Percentiles rank a stretch among this genome's conserved stretches.
These are phyloP conservation scores for Epithele typhae DNA, from an alignment of 768 basidiomycete species.

Conservation along the genomic window DNA sequence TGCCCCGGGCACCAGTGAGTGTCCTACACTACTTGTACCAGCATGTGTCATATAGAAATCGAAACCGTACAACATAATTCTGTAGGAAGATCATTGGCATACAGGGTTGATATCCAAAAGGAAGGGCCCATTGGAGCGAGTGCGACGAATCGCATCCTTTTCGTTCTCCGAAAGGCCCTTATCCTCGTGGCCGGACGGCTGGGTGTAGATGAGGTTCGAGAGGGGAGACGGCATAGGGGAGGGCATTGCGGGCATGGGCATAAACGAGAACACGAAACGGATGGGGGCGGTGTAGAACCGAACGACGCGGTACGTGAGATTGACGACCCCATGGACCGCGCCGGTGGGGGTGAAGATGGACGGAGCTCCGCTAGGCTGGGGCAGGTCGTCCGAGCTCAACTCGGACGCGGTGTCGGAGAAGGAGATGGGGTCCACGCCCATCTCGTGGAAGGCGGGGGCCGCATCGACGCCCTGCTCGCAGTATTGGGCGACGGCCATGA, in stretches of 20 bases:
- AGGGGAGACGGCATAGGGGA: constrained; percentile 13
- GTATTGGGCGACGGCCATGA: constrained; percentile 39
- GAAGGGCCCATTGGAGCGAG: constrained; percentile 7
- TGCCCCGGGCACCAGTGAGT: too few relatives aligned
- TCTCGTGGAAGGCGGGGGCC: constrained; percentile 20
- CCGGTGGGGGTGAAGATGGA: constrained; percentile 24
- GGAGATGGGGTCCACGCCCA: constrained; percentile 15
- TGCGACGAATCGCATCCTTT: too few relatives aligned
- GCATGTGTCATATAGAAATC: too few relatives aligned
- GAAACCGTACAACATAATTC: constrained; percentile 34
- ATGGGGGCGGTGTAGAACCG: constrained; percentile 29
- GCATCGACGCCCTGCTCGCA: constrained; percentile 30
- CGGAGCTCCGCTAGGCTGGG: constrained; percentile 1
- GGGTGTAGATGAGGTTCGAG: constrained; percentile 9
- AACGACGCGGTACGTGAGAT: constrained; percentile 28
- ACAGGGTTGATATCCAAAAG: constrained; percentile 36
- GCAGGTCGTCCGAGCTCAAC: constrained; percentile 6
- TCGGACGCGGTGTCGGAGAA: constrained; percentile 10
- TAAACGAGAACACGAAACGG: constrained; percentile 29
- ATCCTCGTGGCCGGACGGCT: constrained; percentile 1
- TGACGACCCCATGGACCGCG: constrained; percentile 22
- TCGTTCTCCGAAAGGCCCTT: too few relatives aligned
- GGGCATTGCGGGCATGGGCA: constrained; percentile 12
- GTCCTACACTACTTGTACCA: too few relatives aligned
- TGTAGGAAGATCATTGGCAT: constrained; percentile 43